phyloP scores from a whole-genome alignment of 768 basidiomycete species.

The Termitomyces sp. region DNA sequence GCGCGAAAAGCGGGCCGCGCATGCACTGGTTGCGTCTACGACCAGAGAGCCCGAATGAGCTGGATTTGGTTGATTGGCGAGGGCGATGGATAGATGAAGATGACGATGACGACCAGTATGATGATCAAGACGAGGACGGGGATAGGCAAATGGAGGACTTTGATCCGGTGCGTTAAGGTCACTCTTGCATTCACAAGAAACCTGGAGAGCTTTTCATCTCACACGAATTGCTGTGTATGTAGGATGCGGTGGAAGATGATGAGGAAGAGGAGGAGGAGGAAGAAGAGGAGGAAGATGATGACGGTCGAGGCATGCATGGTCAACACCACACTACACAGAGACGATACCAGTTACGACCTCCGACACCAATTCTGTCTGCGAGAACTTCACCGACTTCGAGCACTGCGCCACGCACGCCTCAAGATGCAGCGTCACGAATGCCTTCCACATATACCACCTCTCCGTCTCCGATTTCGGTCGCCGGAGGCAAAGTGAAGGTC shows the following conservation, averaged over 20 bases:
- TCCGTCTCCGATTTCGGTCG: slow-evolving; percentile 23
- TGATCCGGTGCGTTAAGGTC: slow-evolving; percentile 57
- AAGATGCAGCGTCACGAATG: slow-evolving; percentile 29
- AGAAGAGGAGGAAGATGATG: slow-evolving; percentile 46
- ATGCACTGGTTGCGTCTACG: slow-evolving; percentile 96
- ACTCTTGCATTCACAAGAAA: slow-evolving; percentile 9
- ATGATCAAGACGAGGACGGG: slow-evolving; percentile 66
- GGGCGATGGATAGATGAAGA: slow-evolving; percentile 81
- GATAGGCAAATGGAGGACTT: slow-evolving; percentile 86
- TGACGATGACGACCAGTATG: slow-evolving; percentile 52
- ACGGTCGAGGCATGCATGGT: slow-evolving; percentile 20
- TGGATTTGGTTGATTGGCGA: slow-evolving; percentile 88
- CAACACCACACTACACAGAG: slow-evolving; percentile 30
- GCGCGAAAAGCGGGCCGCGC: slow-evolving; percentile 90
- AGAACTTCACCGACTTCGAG: slow-evolving; percentile 51
- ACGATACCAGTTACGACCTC: slow-evolving; percentile 25
- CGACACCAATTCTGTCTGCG: slow-evolving; percentile 41
- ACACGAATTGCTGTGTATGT: slow-evolving; percentile 8
- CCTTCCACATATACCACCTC: slow-evolving; percentile 26
- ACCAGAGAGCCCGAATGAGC: slow-evolving; percentile 73
- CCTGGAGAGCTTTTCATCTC: slow-evolving; percentile 1
- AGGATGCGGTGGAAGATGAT: slow-evolving; percentile 49
- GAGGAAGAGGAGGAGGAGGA: slow-evolving; percentile 65
- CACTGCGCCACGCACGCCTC: slow-evolving; percentile 43
- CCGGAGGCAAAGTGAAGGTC: slow-evolving; percentile 45